These are phyloP conservation scores for Medicago truncatula DNA, from an alignment of 306 rosid species.

Conservation along the genomic window DNA sequence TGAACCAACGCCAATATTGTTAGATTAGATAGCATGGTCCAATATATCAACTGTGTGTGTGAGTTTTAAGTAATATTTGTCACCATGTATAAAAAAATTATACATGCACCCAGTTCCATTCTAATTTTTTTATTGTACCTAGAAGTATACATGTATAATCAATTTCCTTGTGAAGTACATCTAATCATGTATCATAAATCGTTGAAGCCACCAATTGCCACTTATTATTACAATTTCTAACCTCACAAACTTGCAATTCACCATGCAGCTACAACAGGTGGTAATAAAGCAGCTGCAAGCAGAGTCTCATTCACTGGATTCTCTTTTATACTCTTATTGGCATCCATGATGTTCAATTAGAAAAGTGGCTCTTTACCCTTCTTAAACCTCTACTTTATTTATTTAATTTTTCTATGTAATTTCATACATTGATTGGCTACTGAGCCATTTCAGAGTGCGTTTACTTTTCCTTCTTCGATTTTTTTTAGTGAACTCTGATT, in stretches of 20 bases:
- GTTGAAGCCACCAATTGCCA: background rate
- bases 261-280: conserved; percentile 47
- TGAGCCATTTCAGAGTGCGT: conserved; percentile 30
- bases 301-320: conserved; percentile 53
- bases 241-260: conserved; percentile 15
- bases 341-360: conserved; percentile 52
- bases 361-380: conserved; percentile 1
- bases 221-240: background rate
- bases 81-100: too few species aligned
- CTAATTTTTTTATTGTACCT: too few species aligned
- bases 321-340: conserved; percentile 51
- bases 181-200: too few species aligned
- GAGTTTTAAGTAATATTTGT: too few species aligned
- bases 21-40: too few species aligned
- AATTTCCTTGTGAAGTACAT: background rate
- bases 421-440: background rate
- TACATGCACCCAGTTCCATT: too few species aligned
- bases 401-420: conserved; percentile 34
- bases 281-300: conserved; percentile 41
- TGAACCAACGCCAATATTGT: too few species aligned
- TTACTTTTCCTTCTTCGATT: background rate
- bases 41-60: too few species aligned
- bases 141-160: too few species aligned
- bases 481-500: conserved; percentile 32
- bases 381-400: background rate